These are phyloP conservation scores for Cantharellus anzutake DNA, from an alignment of 768 basidiomycete genomes.

Conservation along the genomic window DNA sequence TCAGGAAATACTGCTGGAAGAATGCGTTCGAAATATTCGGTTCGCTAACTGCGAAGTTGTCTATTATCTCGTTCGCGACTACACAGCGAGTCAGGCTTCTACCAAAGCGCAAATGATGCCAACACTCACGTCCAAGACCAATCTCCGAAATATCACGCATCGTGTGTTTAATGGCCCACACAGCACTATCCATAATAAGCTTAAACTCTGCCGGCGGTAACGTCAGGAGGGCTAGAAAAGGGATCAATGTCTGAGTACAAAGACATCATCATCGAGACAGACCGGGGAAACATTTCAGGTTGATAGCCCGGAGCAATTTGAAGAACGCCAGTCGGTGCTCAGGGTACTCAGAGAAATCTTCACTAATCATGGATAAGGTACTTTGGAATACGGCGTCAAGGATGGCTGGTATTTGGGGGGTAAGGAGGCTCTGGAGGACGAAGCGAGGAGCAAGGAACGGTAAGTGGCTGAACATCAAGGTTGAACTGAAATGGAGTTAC, in stretches of 20 bases:
- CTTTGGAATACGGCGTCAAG: constrained; percentile 95
- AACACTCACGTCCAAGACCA: constrained; percentile 21
- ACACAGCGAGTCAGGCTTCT: constrained; percentile 1
- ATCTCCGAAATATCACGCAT: constrained; percentile 97
- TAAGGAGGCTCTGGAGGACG: constrained; percentile 46
- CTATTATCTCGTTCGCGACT: constrained; percentile 88
- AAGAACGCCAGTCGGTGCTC: constrained; percentile 97
- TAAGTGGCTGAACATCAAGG: not conserved
- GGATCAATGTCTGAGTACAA: constrained; percentile 3
- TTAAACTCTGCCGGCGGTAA: constrained; percentile 91
- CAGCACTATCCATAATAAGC: constrained; percentile 91
- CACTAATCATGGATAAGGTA: constrained; percentile 96
- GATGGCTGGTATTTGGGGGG: constrained; percentile 85
- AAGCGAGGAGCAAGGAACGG: not conserved
- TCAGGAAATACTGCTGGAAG: constrained; percentile 92
- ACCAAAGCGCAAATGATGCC: not conserved
- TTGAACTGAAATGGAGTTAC: constrained; percentile 29
- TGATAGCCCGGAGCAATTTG: constrained; percentile 83
- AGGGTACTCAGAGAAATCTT: constrained; percentile 97
- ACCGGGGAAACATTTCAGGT: constrained; percentile 92
- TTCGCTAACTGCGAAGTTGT: constrained; percentile 79
- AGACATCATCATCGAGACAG: constrained; percentile 10
- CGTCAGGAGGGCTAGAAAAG: constrained; percentile 46
- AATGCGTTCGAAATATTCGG: constrained; percentile 69
- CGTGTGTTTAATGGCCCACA: constrained; percentile 99